Evolutionary conservation across 768 basidiomycete genomes (phyloP), one percentile per base, ranked within the genome.

Genomic region (Suillus brevipes): DNA sequence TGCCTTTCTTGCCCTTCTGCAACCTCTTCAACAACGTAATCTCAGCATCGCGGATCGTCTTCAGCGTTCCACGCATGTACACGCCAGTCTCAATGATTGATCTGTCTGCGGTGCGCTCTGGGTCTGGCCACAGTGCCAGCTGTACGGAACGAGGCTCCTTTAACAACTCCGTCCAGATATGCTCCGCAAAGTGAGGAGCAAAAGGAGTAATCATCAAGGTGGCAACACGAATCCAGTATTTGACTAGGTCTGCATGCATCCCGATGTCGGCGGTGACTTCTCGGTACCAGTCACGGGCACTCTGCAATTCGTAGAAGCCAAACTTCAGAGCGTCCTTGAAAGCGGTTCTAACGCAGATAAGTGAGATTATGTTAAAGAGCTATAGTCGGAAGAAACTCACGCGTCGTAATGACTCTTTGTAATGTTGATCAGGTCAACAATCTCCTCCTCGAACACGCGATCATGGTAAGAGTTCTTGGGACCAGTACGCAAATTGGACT

Each of bases 301-400:
- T 90, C 76, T 98, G 94, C 68, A 96, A 85, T 72, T 97, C 95
- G 83, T 95, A 99, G 80, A 98, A 97, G 56, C 96, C 97, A 68
- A 84, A 90, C 78, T 98, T 97, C 66, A 98, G 78, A 12, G 96
- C 95, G 65, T 97, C 94, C 79, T 99, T 99, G 88, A 92, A 99
- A 75, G 92, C 87, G 65, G 90, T 94, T 25, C 96, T 97, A 72
- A 50, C 60, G 50, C 23, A 67, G 25, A 36, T 37, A 13, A 16
- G 10, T 64, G 25, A 57, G 55, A 43, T 8, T 34, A 34, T 25
- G 14, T 61, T 38, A 49, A 25, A 53, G 56, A 23, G 23, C 42
- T 45, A n/a, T 16, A n/a, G 57, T 31, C 6, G 14, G 60, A 47
- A 38, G 40, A 1, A 4, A 81, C 92, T 72, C 76, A 97, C 96